Base-by-base conservation (phyloP, 2,329 filamentous ascomycete species). In the Dissoconium aciculare region DNA sequence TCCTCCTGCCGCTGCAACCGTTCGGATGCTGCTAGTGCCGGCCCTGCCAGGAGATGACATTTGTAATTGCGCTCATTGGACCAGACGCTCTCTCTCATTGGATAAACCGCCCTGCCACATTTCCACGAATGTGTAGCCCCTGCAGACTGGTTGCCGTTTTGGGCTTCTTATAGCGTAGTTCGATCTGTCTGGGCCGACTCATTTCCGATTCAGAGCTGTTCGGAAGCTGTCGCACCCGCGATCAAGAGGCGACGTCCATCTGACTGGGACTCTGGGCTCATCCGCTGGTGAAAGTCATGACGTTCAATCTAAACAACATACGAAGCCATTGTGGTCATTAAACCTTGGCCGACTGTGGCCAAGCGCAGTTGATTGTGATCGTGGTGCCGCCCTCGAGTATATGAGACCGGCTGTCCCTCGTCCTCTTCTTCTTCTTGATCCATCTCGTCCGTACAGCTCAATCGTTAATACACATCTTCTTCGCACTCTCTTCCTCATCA, bases 321-420 rank as follows among this genome's bases (percentile, higher is more conserved):
- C n/a, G n/a, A n/a, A n/a, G n/a, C 19, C 19, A 23, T 23, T n/a
- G 19, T 23, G 19, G n/a, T n/a, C 19, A 23, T 23, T 23, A n/a
- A 23, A 23, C 19, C 19, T 23, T 23, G 19, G 19, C 19, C n/a
- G 8, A 23, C 19, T 23, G 19, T 23, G n/a, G 19, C n/a, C 19
- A 23, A 23, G 19, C 19, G 19, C 19, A 8, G 8, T n/a, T 8
- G 8, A 23, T 23, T 8, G n/a, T 23, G 19, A 23, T n/a, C 8
- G n/a, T n/a, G 19, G n/a, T 23, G 19, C 19, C 19, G 19, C 19
- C 8, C 19, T 8, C 19, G 19, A 23, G 19, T 23, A 23, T n/a
- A 8, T 23, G 8, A 23, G 19, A 23, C 19, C 19, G 19, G 19
- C 19, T n/a, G n/a, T 23, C n/a, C 19, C 19, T n/a, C n/a, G 19